Evolutionary conservation across 495 filamentous ascomycete species (phyloP).

Genomic region (Aspergillus funiculosus): DNA sequence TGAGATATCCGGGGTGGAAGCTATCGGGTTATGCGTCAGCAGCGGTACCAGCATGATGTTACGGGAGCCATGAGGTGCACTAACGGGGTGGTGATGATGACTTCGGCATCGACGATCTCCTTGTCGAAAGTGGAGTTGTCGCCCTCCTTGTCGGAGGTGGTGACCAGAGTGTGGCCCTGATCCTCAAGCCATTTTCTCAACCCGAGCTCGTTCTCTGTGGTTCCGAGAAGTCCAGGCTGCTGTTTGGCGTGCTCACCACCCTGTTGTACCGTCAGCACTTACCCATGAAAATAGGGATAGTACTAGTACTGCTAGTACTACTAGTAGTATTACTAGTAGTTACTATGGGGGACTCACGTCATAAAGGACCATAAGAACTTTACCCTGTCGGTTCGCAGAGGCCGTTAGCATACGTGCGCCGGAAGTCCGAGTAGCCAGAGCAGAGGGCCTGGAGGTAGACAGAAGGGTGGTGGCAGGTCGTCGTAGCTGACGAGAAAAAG

Average conservation of each 20-base stretch:
- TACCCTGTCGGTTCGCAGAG: conserved; percentile 55
- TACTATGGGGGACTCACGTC: conserved; percentile 49
- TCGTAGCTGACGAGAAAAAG: conserved; percentile 50
- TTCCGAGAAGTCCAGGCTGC: conserved; percentile 82
- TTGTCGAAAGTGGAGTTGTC: conserved; percentile 89
- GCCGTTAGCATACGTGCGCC: conserved; percentile 51
- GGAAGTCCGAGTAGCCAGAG: conserved; percentile 34
- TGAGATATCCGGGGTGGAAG: conserved; percentile 98
- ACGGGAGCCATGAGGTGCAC: conserved; percentile 25
- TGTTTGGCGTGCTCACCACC: conserved; percentile 64
- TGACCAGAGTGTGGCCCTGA: conserved; percentile 90
- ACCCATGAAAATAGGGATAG: not conserved
- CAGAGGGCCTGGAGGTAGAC: conserved; percentile 30
- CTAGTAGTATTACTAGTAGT: no score
- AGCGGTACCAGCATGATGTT: not conserved
- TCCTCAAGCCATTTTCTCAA: conserved; percentile 95
- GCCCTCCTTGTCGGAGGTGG: conserved; percentile 95
- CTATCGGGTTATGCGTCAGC: conserved; percentile 41
- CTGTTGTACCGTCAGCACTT: conserved; percentile 30
- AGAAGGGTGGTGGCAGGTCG: conserved; percentile 55
- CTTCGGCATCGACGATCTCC: conserved; percentile 91
- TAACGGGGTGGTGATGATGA: conserved; percentile 98
- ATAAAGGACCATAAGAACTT: conserved; percentile 70
- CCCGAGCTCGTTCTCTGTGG: conserved; percentile 96
- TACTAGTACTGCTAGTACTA: no score